Conservation (phyloP, 257 asterid genomes). For the Solanum phureja region DNA sequence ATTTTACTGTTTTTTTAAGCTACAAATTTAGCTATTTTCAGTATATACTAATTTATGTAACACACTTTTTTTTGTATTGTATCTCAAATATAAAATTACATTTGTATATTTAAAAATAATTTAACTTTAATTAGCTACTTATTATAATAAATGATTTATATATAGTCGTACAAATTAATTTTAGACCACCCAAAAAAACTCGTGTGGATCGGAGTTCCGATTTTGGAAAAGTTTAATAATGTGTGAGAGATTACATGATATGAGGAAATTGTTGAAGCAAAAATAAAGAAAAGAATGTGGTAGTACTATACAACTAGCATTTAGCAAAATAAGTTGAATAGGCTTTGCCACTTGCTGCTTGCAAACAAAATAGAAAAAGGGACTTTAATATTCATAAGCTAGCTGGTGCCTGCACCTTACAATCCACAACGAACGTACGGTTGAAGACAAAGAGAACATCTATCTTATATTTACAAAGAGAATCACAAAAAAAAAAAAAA, state of each 20-base stretch:
- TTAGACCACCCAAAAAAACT: too few species aligned
- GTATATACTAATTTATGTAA: too few species aligned
- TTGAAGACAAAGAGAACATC: background rate
- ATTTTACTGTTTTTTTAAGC: too few species aligned
- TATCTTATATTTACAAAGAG: background rate
- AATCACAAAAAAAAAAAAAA: background rate
- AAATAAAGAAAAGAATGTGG: background rate
- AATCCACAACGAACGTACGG: background rate
- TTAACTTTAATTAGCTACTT: too few species aligned
- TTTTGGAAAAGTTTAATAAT: too few species aligned
- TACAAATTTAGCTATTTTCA: too few species aligned
- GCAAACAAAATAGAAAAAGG: background rate
- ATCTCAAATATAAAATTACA: too few species aligned
- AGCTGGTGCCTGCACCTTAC: background rate
- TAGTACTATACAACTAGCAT: background rate
- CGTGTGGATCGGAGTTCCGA: too few species aligned
- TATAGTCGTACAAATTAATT: too few species aligned
- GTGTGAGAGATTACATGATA: background rate
- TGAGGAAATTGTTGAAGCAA: background rate
- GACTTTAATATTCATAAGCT: background rate
- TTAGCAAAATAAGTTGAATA: background rate
- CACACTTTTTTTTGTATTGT: too few species aligned
- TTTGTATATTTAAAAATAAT: too few species aligned
- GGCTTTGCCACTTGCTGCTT: background rate
- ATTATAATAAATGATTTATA: too few species aligned